Conservation (phyloP, 495 filamentous ascomycete genomes). For the Penicillium roqueforti region DNA sequence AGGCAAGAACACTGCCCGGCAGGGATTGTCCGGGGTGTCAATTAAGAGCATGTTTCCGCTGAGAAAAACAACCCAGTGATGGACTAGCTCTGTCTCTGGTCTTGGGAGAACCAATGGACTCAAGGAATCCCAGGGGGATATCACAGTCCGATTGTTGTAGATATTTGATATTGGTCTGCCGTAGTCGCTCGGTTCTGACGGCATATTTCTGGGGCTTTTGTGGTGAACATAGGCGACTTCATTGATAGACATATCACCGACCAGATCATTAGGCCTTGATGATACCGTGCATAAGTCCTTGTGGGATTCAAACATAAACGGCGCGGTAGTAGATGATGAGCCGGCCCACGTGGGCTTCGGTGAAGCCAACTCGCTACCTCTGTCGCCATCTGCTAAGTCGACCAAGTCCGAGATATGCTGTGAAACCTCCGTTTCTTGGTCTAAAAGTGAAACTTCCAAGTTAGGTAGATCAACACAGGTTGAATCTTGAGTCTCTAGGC, state of each 20-base stretch:
- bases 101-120: slow-evolving; percentile 11
- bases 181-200: neutral
- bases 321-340: neutral
- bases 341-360: neutral
- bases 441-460: neutral
- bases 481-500: neutral
- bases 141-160: neutral
- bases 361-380: neutral
- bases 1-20: slow-evolving; percentile 25
- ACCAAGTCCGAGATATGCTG: neutral
- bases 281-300: neutral
- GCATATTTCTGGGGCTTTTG: neutral
- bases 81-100: slow-evolving; percentile 23
- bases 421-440: neutral
- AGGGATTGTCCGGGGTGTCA: slow-evolving; percentile 24
- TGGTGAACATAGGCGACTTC: neutral
- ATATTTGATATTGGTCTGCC: neutral
- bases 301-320: neutral
- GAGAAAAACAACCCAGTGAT: slow-evolving; percentile 28
- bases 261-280: neutral
- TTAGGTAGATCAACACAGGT: neutral
- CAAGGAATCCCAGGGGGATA: neutral
- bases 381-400: neutral
- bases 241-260: neutral
- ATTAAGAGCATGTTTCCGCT: slow-evolving; percentile 28